Evolutionary conservation across 495 filamentous ascomycete species (phyloP).

Genomic region (Clavariopsis aquatica): DNA sequence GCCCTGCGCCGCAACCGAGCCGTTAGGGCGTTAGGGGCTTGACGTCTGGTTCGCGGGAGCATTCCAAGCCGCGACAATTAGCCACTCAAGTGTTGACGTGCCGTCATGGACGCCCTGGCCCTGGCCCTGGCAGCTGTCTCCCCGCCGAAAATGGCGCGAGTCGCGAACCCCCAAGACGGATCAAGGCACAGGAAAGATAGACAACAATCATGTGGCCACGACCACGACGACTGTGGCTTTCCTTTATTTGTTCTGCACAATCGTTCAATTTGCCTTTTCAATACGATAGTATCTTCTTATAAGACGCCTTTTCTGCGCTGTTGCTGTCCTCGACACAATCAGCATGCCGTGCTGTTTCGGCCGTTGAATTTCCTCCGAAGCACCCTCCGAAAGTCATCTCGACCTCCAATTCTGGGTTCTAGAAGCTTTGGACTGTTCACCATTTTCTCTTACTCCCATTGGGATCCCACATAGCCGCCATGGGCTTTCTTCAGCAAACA

Average conservation of each 20-base stretch:
- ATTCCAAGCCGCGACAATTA: not conserved
- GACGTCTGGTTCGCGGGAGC: not conserved
- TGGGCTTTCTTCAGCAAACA: slow-evolving; percentile 65
- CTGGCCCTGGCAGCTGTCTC: no score
- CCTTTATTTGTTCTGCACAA: not conserved
- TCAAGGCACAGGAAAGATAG: no score
- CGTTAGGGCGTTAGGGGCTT: slow-evolving; percentile 2
- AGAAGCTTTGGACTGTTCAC: not conserved
- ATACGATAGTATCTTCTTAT: not conserved
- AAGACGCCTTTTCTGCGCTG: not conserved
- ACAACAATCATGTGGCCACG: no score
- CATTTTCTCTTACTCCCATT: not conserved
- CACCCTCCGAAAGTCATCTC: not conserved
- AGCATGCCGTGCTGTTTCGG: not conserved
- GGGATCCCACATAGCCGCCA: slow-evolving; percentile 30
- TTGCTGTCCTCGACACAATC: not conserved
- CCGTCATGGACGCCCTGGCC: not conserved
- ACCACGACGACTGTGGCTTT: not conserved
- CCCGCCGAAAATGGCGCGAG: not conserved
- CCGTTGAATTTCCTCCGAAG: not conserved
- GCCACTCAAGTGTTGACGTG: not conserved
- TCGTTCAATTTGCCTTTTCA: not conserved
- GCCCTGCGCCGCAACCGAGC: not conserved
- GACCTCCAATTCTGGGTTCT: not conserved
- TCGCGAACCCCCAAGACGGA: not conserved